Evolutionary conservation across 2,329 filamentous ascomycete genomes (phyloP).

Genomic region (Ophiosphaerella korrae): DNA sequence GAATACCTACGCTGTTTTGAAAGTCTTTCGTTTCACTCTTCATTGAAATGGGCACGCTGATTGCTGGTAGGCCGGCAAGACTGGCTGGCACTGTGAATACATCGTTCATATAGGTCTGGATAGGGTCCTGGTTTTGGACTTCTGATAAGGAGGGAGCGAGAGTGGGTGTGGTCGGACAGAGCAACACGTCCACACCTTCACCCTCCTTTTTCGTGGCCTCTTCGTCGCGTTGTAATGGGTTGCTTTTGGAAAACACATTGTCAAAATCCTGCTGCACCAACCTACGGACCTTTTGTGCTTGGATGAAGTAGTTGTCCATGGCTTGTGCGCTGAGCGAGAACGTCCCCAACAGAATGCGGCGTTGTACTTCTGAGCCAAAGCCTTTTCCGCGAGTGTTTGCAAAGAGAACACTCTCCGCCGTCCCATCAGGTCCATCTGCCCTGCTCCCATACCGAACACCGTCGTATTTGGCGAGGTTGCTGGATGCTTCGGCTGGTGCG

Average conservation of each 20-base stretch:
- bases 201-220: slow-evolving; percentile 53
- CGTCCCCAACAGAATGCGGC: slow-evolving; percentile 85
- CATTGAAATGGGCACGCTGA: slow-evolving; percentile 74
- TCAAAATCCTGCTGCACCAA: slow-evolving; percentile 89
- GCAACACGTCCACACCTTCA: slow-evolving; percentile 78
- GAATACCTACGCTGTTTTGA: slow-evolving; percentile 63
- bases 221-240: slow-evolving; percentile 63
- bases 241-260: slow-evolving; percentile 69
- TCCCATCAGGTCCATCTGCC: slow-evolving; percentile 58
- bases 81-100: slow-evolving; percentile 95
- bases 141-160: slow-evolving; percentile 69
- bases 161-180: slow-evolving; percentile 86
- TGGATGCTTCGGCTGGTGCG: slow-evolving; percentile 91
- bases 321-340: slow-evolving; percentile 89
- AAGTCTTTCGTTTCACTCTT: slow-evolving; percentile 26
- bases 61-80: slow-evolving; percentile 84
- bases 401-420: slow-evolving; percentile 63
- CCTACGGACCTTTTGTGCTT: slow-evolving; percentile 85
- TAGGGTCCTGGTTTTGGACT: slow-evolving; percentile 58
- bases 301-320: slow-evolving; percentile 95
- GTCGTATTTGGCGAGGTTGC: slow-evolving; percentile 96
- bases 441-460: slow-evolving; percentile 87
- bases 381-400: slow-evolving; percentile 73
- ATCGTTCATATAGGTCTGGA: slow-evolving; percentile 90
- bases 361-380: slow-evolving; percentile 83